phyloP scores from a whole-genome alignment of 2,329 filamentous ascomycete species.

The Penicillium capsulatum region DNA sequence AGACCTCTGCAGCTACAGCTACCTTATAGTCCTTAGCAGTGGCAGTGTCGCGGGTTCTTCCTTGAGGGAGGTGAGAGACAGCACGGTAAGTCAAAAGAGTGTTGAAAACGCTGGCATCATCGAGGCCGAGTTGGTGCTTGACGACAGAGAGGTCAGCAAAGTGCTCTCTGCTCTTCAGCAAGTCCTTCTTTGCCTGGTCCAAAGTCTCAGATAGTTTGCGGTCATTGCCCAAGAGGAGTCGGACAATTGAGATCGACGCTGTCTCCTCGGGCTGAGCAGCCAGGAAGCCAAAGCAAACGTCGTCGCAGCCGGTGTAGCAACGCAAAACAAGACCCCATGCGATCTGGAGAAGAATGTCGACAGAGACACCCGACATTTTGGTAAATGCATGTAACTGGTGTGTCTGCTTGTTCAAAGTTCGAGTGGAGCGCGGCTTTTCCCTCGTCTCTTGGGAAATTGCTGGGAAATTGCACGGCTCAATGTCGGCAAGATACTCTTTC shows the following conservation, averaged over 20 bases:
- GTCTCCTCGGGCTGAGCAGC: slow-evolving; percentile 34
- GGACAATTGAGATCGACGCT: slow-evolving; percentile 17
- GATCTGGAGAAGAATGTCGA: slow-evolving; percentile 33
- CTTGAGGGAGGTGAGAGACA: slow-evolving; percentile 7
- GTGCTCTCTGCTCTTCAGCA: slow-evolving; percentile 18
- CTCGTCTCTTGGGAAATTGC: slow-evolving; percentile 15
- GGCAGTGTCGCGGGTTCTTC: slow-evolving; percentile 1
- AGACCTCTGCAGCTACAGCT: slow-evolving; percentile 27
- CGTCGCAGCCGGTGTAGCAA: slow-evolving; percentile 42
- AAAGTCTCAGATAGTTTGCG: slow-evolving; percentile 20
- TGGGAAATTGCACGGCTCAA: slow-evolving; percentile 48
- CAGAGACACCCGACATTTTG: slow-evolving; percentile 17
- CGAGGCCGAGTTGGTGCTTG: slow-evolving; percentile 25
- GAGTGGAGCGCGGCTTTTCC: slow-evolving; percentile 8
- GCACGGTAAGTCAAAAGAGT: slow-evolving; percentile 27
- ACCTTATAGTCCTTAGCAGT: slow-evolving; percentile 24
- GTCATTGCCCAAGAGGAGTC: slow-evolving; percentile 26
- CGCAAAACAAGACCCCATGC: slow-evolving; percentile 46
- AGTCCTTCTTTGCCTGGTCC: slow-evolving; percentile 19
- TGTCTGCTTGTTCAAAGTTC: slow-evolving; percentile 20
- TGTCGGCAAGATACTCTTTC: slow-evolving; percentile 43
- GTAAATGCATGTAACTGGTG: slow-evolving; percentile 24
- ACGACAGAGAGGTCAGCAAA: slow-evolving; percentile 22
- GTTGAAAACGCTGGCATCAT: slow-evolving; percentile 28
- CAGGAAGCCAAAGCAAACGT: slow-evolving; percentile 46